Conservation (phyloP, 352 stramenopile genomes). For the Phytophthora palmivora region DNA sequence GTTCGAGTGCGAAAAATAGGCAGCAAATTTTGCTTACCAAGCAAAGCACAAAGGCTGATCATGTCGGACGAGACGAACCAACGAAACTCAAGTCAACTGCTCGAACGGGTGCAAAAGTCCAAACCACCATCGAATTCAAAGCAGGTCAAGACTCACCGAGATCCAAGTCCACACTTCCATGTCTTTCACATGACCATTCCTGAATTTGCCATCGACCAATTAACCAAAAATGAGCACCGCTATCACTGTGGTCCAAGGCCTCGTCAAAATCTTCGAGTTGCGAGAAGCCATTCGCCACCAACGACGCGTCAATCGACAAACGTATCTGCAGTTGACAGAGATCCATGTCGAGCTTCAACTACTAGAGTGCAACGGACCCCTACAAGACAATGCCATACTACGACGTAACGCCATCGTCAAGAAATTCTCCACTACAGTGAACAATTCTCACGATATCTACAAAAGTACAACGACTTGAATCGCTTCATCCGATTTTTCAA, state of each 20-base stretch:
- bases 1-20: too few species aligned
- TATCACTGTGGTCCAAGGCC: slow-evolving; percentile 13
- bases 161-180: background rate
- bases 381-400: slow-evolving; percentile 26
- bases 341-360: slow-evolving; percentile 33
- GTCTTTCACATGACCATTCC: slow-evolving; percentile 7
- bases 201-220: slow-evolving; percentile 15
- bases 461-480: slow-evolving; percentile 32
- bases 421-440: slow-evolving; percentile 22
- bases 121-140: too few species aligned
- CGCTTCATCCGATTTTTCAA: slow-evolving; percentile 28
- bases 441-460: slow-evolving; percentile 24
- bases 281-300: slow-evolving; percentile 35
- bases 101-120: background rate
- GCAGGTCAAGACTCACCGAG: too few species aligned
- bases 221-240: slow-evolving; percentile 16
- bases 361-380: slow-evolving; percentile 20
- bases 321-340: slow-evolving; percentile 29
- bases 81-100: slow-evolving; percentile 15
- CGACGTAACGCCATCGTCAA: slow-evolving; percentile 24
- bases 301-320: slow-evolving; percentile 27
- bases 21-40: background rate
- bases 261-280: slow-evolving; percentile 34
- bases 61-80: slow-evolving; percentile 19
- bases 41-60: slow-evolving; percentile 13